These are phyloP conservation scores for Aspergillus affinis DNA, from an alignment of 495 filamentous ascomycete species.

Conservation along the genomic window DNA sequence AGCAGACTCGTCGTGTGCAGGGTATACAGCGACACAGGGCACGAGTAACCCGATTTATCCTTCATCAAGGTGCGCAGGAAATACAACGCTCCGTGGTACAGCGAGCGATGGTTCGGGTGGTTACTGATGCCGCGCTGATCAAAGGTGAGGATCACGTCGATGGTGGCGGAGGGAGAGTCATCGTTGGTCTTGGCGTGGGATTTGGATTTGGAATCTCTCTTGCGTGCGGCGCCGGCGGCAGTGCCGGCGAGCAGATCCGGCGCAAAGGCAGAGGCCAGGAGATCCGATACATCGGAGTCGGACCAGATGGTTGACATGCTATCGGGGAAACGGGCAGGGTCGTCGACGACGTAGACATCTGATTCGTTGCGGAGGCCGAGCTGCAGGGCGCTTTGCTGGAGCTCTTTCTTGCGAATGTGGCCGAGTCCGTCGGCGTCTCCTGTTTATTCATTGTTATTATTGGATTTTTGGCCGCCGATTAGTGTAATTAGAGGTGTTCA, in stretches of 20 bases:
- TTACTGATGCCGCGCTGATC: conserved; percentile 74
- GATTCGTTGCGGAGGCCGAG: conserved; percentile 71
- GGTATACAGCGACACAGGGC: conserved; percentile 80
- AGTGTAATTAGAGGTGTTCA: too few relatives aligned
- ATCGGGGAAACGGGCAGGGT: conserved; percentile 74
- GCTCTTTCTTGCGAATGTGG: conserved; percentile 75
- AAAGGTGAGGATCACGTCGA: conserved; percentile 87
- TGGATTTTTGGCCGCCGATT: too few relatives aligned
- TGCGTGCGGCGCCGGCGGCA: conserved; percentile 15
- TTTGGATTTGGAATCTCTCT: conserved; percentile 17
- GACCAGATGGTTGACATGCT: conserved; percentile 80
- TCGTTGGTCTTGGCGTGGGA: conserved; percentile 13
- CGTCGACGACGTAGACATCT: conserved; percentile 82
- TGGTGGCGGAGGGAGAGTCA: conserved; percentile 54
- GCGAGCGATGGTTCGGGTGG: conserved; percentile 88
- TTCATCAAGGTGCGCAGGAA: conserved; percentile 66
- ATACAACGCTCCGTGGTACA: conserved; percentile 75
- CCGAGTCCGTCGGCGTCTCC: conserved; percentile 88
- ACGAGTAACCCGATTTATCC: conserved; percentile 61
- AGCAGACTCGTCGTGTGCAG: conserved; percentile 65
- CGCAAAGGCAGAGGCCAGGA: conserved; percentile 69
- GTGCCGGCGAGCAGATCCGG: conserved; percentile 45
- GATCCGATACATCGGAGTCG: conserved; percentile 59
- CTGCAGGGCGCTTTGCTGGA: conserved; percentile 69
- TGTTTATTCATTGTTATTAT: conserved; percentile 16